phyloP scores from a whole-genome alignment of 371 early-diverging fungal species.

The Mucor ambiguus region DNA sequence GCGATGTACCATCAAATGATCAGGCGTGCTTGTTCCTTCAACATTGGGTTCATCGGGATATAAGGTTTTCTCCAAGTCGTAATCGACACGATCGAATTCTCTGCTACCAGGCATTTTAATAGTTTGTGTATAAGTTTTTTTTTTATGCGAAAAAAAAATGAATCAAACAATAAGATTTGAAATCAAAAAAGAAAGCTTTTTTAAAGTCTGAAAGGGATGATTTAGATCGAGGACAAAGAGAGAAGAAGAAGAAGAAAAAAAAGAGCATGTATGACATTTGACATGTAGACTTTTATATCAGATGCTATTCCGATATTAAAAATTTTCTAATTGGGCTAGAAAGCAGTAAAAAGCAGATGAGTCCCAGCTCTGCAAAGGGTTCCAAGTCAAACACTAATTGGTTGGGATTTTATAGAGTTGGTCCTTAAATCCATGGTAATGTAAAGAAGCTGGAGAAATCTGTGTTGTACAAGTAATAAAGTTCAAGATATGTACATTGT shows the following conservation, averaged over 20 bases:
- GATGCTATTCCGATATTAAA: neutral
- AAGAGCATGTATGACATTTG: neutral
- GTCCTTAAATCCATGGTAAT: neutral
- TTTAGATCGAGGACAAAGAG: neutral
- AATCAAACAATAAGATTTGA: slow-evolving; percentile 3
- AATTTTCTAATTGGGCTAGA: slow-evolving; percentile 1
- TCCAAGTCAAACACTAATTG: neutral
- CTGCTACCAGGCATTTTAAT: neutral
- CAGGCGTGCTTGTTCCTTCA: neutral
- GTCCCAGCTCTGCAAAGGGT: neutral
- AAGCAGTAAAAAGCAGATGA: neutral
- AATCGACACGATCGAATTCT: slow-evolving; percentile 11
- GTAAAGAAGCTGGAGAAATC: neutral
- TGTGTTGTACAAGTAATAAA: neutral
- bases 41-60: slow-evolving; percentile 3
- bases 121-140: neutral
- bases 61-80: slow-evolving; percentile 7
- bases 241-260: neutral
- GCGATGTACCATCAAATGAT: slow-evolving; percentile 6
- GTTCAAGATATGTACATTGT: neutral
- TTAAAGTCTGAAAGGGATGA: neutral
- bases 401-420: neutral
- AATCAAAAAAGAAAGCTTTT: slow-evolving; percentile 6
- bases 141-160: neutral
- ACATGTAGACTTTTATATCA: neutral